These are phyloP conservation scores for Botryotinia convoluta DNA, from an alignment of 2,329 filamentous ascomycete species.

Conservation along the genomic window DNA sequence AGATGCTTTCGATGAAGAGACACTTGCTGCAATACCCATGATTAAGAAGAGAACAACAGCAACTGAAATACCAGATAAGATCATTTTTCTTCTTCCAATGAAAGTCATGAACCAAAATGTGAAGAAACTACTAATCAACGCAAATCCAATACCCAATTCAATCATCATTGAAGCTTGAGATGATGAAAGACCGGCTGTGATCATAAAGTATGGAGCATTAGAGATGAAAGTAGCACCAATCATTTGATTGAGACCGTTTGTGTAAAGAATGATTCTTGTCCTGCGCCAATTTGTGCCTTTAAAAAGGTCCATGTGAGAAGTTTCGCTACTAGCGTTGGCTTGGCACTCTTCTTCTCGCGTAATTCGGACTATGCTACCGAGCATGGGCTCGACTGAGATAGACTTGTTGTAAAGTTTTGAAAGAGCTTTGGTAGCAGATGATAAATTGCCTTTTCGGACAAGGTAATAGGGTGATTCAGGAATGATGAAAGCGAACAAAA, in stretches of 20 bases:
- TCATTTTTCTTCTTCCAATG: conserved; percentile 4
- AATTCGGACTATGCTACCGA: not conserved
- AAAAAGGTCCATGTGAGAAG: conserved; percentile 8
- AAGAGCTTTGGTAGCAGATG: not conserved
- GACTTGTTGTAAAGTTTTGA: not conserved
- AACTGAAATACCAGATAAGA: not conserved
- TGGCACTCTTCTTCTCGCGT: not conserved
- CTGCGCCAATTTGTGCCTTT: conserved; percentile 12
- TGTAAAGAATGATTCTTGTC: conserved; percentile 7
- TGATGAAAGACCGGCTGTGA: not conserved
- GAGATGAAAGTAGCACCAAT: conserved; percentile 10
- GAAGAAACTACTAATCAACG: conserved; percentile 8
- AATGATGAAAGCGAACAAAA: not conserved
- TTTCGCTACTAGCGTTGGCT: not conserved
- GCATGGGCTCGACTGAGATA: not conserved
- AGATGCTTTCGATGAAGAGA: not conserved
- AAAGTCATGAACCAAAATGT: conserved; percentile 16
- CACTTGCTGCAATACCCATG: not conserved
- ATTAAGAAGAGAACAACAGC: not conserved
- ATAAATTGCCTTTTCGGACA: not conserved
- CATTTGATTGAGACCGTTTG: conserved; percentile 12
- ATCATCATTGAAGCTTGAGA: conserved; percentile 6
- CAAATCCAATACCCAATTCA: conserved; percentile 7
- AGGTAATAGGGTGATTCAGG: not conserved
- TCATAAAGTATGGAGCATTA: conserved; percentile 12